Evolutionary conservation across 768 basidiomycete genomes (phyloP), one percentile per base, ranked within the genome.

Genomic region (Tricholoma terreum): DNA sequence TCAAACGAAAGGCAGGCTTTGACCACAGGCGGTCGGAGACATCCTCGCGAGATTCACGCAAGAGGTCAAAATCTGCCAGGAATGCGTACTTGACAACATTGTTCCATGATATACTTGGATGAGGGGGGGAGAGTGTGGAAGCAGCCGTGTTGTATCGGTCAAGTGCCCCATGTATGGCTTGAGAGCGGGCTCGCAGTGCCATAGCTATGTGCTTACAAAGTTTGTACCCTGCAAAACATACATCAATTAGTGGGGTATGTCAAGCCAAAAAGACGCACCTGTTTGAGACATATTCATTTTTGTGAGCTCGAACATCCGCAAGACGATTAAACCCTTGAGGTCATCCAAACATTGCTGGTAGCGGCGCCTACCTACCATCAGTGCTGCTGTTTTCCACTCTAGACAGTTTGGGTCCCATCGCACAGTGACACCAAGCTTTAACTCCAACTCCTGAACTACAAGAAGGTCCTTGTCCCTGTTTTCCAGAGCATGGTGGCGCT

Each of bases 231-330:
- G 19, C 50, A 10, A 27, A n/a, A 10, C n/a, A 15, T 14, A 42
- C 21, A 12, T 38, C 22, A 33, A 8, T 19, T 14, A 21, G 27
- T n/a, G 34, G 10, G 43, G 36, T 33, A 6, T 48, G 27, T n/a
- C n/a, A n/a, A n/a, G n/a, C n/a, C n/a, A n/a, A 53, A 52, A 7
- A 12, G 11, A 50, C 12, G 24, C 55, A 73, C 70, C 69, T 8
- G 71, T 71, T 6, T 61, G 56, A 3, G 66, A 65, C 55, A 65
- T 59, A 50, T 68, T 68, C 61, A 66, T 65, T 48, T 68, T 68
- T 2, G 59, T 60, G 1, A 70, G 60, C 54, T 70, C 65, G 58
- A 70, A 68, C 62, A 70, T 62, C 17, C 61, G 30, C 4, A 53
- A 54, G 6, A 68, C 57, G 4, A 70, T 40, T 6, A 69, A 54